These are phyloP conservation scores for Xerocomus potaroensis DNA, from an alignment of 768 basidiomycete species.

Conservation along the genomic window DNA sequence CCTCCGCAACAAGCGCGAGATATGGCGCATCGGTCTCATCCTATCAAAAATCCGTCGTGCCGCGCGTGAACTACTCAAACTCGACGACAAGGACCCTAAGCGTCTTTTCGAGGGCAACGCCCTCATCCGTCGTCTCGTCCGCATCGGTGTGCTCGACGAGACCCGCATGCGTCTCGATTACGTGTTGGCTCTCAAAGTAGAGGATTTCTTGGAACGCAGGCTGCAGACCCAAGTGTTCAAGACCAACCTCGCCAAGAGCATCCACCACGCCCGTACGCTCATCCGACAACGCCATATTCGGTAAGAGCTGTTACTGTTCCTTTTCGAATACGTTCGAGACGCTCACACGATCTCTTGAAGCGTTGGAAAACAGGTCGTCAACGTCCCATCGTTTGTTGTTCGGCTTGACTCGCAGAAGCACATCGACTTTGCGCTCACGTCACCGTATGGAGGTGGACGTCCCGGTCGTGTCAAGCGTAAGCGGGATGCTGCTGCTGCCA, in stretches of 20 bases:
- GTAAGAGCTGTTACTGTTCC: slow-evolving; percentile 40
- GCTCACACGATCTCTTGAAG: slow-evolving; percentile 35
- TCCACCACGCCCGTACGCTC: slow-evolving; percentile 97
- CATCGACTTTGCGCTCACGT: slow-evolving; percentile 98
- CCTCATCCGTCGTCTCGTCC: slow-evolving; percentile 92
- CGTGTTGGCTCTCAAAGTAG: slow-evolving; percentile 97
- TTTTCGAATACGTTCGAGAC: neutral
- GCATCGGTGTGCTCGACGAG: slow-evolving; percentile 99
- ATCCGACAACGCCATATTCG: slow-evolving; percentile 99
- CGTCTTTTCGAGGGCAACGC: slow-evolving; percentile 99
- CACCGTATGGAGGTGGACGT: slow-evolving; percentile 93
- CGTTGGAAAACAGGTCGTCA: slow-evolving; percentile 99
- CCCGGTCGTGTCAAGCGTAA: slow-evolving; percentile 98
- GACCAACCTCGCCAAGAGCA: slow-evolving; percentile 93
- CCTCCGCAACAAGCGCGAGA: slow-evolving; percentile 99
- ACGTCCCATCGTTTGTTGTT: slow-evolving; percentile 97
- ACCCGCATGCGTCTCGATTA: slow-evolving; percentile 99
- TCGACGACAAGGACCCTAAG: slow-evolving; percentile 99
- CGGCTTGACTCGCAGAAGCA: slow-evolving; percentile 99
- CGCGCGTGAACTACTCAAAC: slow-evolving; percentile 99
- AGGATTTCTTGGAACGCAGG: slow-evolving; percentile 99
- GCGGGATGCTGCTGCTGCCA: slow-evolving; percentile 89
- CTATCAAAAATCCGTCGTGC: slow-evolving; percentile 99
- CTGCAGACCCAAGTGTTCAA: slow-evolving; percentile 99
- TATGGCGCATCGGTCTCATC: slow-evolving; percentile 98